These are phyloP conservation scores for Juncus effusus DNA, from an alignment of 176 grass and related monocot genomes.

Conservation along the genomic window DNA sequence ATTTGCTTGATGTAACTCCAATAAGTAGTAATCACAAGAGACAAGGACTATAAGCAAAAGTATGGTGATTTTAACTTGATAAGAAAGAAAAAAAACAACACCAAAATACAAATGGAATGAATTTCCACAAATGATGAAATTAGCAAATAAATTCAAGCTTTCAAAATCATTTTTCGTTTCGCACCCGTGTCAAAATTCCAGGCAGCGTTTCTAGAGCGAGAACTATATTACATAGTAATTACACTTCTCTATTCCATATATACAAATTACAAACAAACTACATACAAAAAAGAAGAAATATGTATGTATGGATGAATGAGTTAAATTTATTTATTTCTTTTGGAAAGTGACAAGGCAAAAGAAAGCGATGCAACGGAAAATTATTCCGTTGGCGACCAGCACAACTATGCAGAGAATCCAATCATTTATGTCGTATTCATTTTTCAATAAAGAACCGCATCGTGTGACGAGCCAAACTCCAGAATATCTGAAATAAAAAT, in stretches of 20 bases:
- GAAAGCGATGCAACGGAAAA: conserved; percentile 78
- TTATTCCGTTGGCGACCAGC: conserved; percentile 46
- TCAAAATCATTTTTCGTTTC: too few relatives aligned
- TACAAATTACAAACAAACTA: too few relatives aligned
- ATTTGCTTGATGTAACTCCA: too few relatives aligned
- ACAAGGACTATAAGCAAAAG: background rate
- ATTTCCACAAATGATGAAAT: too few relatives aligned
- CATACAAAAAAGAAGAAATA: too few relatives aligned
- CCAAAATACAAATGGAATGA: too few relatives aligned
- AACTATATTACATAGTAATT: too few relatives aligned
- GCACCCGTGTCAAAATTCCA: too few relatives aligned
- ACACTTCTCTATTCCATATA: too few relatives aligned
- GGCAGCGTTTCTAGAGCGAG: too few relatives aligned
- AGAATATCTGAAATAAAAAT: conserved; percentile 42
- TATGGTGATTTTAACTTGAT: background rate
- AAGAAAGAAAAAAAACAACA: background rate
- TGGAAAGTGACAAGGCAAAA: conserved; percentile 87
- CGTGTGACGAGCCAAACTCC: conserved; percentile 84
- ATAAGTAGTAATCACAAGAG: too few relatives aligned
- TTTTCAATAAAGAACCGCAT: conserved; percentile 53
- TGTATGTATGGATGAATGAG: background rate
- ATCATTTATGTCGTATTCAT: conserved; percentile 62
- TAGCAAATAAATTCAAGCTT: too few relatives aligned
- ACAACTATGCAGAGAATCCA: conserved; percentile 55
- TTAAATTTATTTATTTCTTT: conserved; percentile 34